Base-by-base conservation (phyloP, 1,284 basidiomycete species). In the Stygiomarasmius scandens region DNA sequence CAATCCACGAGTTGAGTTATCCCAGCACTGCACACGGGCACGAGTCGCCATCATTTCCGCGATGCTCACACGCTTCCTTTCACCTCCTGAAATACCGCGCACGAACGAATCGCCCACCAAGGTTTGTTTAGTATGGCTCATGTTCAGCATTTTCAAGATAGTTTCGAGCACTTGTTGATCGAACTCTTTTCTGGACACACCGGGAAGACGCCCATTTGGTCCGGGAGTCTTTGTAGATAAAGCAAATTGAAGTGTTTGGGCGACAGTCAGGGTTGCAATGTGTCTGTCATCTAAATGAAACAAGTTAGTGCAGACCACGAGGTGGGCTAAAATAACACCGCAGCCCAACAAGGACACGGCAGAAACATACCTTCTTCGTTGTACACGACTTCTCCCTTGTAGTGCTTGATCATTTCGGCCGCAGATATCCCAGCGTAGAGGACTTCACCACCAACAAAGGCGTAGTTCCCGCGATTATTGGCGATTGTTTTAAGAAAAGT, bases 331-430 rank as follows among this genome's bases (percentile, higher is more conserved):
- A n/a, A n/a, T 12, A 22, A 25, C 54, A 22, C 53, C 20, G n/a
- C n/a, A 52, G 38, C 57, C 29, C 5, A 32, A 6, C 29, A 12
- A 32, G 29, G 29, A 32, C 29, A n/a, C n/a, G n/a, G 32, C 32
- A 41, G 38, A 64, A 5, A 52, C 71, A 48, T 46, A 84, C 86
- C 86, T 76, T 91, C 89, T 65, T 85, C 81, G 66, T 93, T 93
- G 72, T 94, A 96, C 14, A 89, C 85, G 11, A 93, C 90, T 72
- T 96, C 93, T 51, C 93, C 95, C 59, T 84, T 89, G 72, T 88
- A 90, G 56, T 77, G 69, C 61, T 85, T 85, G 1, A 75, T 77
- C 81, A 91, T 89, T 63, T 89, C 84, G 14, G 69, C 66, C 0
- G 87, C 82, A 50, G 76, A 74, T 52, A 93, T 90, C 3, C 89